Evolutionary conservation across 2,329 filamentous ascomycete species (phyloP), one percentile per base, ranked within the genome.

Genomic region (Trichophyton benhamiae): DNA sequence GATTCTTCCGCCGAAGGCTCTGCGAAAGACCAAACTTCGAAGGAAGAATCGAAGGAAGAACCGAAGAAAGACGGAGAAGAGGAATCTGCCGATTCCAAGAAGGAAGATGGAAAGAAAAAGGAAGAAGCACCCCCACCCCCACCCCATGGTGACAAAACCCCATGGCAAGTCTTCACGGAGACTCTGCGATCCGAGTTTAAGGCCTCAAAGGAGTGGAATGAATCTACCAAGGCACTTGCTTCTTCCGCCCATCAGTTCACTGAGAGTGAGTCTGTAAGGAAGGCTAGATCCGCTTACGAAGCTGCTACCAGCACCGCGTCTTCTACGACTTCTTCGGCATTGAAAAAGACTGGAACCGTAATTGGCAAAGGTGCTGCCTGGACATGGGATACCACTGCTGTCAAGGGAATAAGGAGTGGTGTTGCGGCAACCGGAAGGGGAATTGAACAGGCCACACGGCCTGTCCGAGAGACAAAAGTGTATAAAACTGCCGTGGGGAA

Each of bases 131-230:
- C 79, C 42, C 89, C 92, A 22, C 92, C 91, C 13, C 92, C 94
- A n/a, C 92, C 91, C 20, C 94, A 99, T 71, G 94, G 94, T 64
- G 91, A 96, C 78, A 99, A 99, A 80, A 94, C 92, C 2, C 94
- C 94, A 60, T 97, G 94, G 91, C 90, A 97, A 74, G 94, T 99
- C 36, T 99, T 99, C 78, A 89, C 89, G 71, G 94, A 99, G 72
- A 99, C 94, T n/a, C 84, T 99, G 76, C 85, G 89, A 74, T 82
- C 81, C 62, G 94, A 99, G 76, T 95, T 99, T 77, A 91, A 96
- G 75, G 88, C 90, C 59, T 97, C 91, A 15, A 96, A 97, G 72
- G 94, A 99, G 74, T 99, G 94, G 94, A 96, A 99, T 71, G 94
- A 99, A 72, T 95, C 90, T 49, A 99, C 92, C 48, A 97, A 99